Base-by-base conservation (phyloP, 495 filamentous ascomycete genomes). In the Cetradonia linearis region DNA sequence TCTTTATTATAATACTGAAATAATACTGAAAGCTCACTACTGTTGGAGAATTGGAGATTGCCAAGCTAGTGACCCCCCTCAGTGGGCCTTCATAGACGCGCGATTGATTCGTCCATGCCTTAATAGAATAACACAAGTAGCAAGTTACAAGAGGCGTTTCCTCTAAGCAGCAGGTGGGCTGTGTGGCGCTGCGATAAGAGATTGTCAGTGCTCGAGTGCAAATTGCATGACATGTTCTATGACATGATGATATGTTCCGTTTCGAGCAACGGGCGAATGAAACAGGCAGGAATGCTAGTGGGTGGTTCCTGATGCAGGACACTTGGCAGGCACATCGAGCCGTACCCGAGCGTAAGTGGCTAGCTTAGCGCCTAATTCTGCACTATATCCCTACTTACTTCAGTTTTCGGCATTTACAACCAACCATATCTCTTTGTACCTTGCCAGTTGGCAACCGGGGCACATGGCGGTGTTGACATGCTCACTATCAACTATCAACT, bases 291-390 rank as follows among this genome's bases (percentile, higher is more conserved):
- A 44, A 23, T 46, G 42, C 1, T 46, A 8, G 20, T 46, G 30
- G 5, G 31, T 53, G 28, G 49, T 53, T 53, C 18, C 18, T n/a
- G 27, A 33, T 54, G 50, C 18, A 54, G 30, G n/a, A 31, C 3
- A 6, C 50, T 54, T 54, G 50, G 50, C 50, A 54, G 50, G 50
- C 28, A 54, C 50, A 33, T 20, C 16, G 13, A 34, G 28, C 30
- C 4, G 28, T 11, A 20, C 10, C 28, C 50, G 28, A 33, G 50
- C 50, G 50, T 54, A 34, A 28, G 18, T 54, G 28, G 3, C 31
- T 34, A 53, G 30, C 28, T 1, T 1, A 9, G 49, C 49, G 49
- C 50, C 50, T 36, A 54, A 5, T 34, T 34, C 49, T 54, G 27
- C 30, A 31, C 50, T 31, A 9, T n/a, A 20, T 20, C n/a, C 5